Evolutionary conservation across 805 yeast genomes (phyloP).

Genomic region (Starmerella sp.): DNA sequence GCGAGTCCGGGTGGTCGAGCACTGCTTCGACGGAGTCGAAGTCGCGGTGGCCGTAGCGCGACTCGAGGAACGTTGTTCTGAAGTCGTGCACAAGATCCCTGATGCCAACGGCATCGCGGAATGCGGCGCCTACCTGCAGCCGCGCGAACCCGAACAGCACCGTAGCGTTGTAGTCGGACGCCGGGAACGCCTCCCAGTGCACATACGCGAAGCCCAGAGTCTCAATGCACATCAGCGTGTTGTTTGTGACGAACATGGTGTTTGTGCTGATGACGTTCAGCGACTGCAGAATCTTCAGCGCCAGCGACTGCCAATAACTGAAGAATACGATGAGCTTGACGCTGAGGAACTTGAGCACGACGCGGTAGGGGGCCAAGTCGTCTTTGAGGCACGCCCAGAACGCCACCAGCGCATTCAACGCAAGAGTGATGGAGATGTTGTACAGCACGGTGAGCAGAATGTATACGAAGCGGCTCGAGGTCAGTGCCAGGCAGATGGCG

Average conservation of each 20-base stretch:
- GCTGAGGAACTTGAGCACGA: constrained; percentile 86
- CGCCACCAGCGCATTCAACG: constrained; percentile 73
- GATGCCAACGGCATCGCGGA: constrained; percentile 63
- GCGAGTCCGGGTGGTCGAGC: constrained; percentile 51
- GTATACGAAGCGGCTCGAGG: constrained; percentile 24
- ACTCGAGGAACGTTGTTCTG: constrained; percentile 54
- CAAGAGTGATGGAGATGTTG: constrained; percentile 67
- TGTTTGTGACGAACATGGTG: constrained; percentile 55
- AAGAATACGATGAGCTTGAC: constrained; percentile 92
- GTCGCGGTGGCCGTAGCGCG: constrained; percentile 63
- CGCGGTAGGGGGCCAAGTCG: constrained; percentile 69
- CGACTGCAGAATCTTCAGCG: constrained; percentile 34
- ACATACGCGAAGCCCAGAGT: constrained; percentile 74
- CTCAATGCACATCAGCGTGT: constrained; percentile 70
- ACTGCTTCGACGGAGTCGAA: constrained; percentile 72
- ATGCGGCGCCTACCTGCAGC: constrained; percentile 47
- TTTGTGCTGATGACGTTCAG: constrained; percentile 27
- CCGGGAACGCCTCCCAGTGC: constrained; percentile 81
- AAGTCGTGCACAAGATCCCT: constrained; percentile 77
- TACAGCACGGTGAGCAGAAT: constrained; percentile 60
- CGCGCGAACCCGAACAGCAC: constrained; percentile 60
- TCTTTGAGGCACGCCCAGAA: constrained; percentile 85
- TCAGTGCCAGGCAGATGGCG: constrained; percentile 32
- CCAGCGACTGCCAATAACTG: constrained; percentile 92
- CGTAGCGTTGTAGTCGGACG: constrained; percentile 53